phyloP scores from a whole-genome alignment of 1,284 basidiomycete species.

The Pseudozyma thailandica region DNA sequence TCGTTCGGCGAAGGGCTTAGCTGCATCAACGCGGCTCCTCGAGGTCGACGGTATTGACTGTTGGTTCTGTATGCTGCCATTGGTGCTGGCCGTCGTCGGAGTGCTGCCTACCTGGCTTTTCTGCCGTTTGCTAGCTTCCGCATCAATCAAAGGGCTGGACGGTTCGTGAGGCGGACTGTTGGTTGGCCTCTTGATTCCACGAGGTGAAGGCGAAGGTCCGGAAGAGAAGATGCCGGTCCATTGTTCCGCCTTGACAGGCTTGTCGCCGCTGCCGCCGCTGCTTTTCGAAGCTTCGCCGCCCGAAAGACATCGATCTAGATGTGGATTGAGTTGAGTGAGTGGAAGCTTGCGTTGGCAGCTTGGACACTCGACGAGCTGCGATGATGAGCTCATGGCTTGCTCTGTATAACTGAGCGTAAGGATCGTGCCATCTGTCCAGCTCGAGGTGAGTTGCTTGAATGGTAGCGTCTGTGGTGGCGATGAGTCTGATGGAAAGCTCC shows the following conservation, averaged over 20 bases:
- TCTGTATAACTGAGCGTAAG: too few relatives aligned
- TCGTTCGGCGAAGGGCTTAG: conserved; percentile 62
- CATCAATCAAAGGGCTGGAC: not conserved
- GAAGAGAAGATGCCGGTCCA: conserved; percentile 22
- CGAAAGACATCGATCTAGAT: conserved; percentile 59
- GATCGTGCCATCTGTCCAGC: too few relatives aligned
- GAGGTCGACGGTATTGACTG: conserved; percentile 18
- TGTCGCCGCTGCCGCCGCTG: conserved; percentile 1
- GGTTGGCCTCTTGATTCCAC: conserved; percentile 15
- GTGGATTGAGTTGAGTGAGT: conserved; percentile 57
- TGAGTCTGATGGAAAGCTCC: not conserved
- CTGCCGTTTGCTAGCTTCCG: conserved; percentile 6
- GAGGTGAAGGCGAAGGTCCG: conserved; percentile 2
- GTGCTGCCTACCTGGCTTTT: conserved; percentile 1
- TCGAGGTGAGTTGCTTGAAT: not conserved
- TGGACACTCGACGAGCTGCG: conserved; percentile 55
- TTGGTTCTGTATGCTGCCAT: not conserved
- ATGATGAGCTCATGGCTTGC: conserved; percentile 24
- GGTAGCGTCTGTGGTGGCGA: too few relatives aligned
- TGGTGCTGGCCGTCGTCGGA: not conserved
- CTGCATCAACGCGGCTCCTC: conserved; percentile 41
- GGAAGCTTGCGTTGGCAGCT: conserved; percentile 48
- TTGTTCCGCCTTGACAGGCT: conserved; percentile 17
- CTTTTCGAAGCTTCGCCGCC: conserved; percentile 6
- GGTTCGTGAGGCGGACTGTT: not conserved